Base-by-base conservation (phyloP, 192 early-diverging fungal species). In the Obelidium mucronatum region DNA sequence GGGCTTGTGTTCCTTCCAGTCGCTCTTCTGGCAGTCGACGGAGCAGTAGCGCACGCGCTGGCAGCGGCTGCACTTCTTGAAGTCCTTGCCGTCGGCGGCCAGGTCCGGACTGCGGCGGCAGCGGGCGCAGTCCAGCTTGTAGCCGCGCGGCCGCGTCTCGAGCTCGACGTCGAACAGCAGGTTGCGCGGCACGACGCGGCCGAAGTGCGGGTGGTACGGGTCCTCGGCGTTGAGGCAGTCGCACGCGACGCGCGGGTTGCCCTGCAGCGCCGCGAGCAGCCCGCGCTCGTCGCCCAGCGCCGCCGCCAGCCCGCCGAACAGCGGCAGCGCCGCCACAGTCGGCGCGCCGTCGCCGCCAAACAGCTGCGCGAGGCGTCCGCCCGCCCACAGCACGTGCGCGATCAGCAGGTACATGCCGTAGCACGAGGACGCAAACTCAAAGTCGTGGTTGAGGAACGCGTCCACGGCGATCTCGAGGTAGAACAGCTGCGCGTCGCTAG, bases 191-290 rank as follows among this genome's bases (percentile, higher is more conserved):
- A 58, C 8, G 17, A 31, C 30, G 11, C 26, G 11, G 13, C 55
- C 55, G 30, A 58, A 58, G 24, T 58, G 6, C 8, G 8, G 8
- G 55, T 58, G 55, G 55, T 58, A 58, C 26, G 55, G 55, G 55
- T 58, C 55, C 26, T 58, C 55, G 55, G 24, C 55, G 55, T 58
- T 58, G 8, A 58, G 55, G 55, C 55, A 58, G 55, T 58, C 55
- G 55, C 55, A 58, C 8, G 30, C 8, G 30, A 58, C 24, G 55
- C 5, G 6, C 26, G 55, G 55, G 55, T 58, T 58, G 11, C 55
- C 55, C 26, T 58, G 55, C 55, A 58, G 11, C 17, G 55, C 55
- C 8, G 55, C 55, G 22, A 58, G 55, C 17, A 58, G 55, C 6
- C 24, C 24, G 13, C 55, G 22, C 26, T 58, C 55, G 24, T 22